A percentile compares a stretch with the other conserved stretches of the same genome.
These are phyloP conservation scores for Microsporum ferrugineum DNA, from an alignment of 2,329 filamentous ascomycete species.

Conservation along the genomic window DNA sequence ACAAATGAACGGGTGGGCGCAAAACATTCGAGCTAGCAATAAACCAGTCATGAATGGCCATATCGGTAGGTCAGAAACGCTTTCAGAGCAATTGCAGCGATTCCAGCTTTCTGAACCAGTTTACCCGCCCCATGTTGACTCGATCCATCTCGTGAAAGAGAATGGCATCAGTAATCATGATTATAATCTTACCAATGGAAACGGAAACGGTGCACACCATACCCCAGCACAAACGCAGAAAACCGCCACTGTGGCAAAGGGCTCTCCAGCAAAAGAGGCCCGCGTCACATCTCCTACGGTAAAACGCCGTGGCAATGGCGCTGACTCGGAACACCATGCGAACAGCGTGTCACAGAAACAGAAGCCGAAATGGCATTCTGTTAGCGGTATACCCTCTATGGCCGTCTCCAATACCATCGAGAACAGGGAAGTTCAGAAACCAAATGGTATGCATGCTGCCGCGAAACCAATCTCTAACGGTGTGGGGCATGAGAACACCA, in stretches of 20 bases:
- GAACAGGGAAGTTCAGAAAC: conserved; percentile 25
- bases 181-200: conserved; percentile 23
- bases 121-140: conserved; percentile 15
- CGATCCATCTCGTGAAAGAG: background rate
- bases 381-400: conserved; percentile 9
- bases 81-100: conserved; percentile 30
- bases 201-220: conserved; percentile 18
- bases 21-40: conserved; percentile 7
- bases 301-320: conserved; percentile 25
- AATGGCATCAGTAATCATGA: conserved; percentile 14
- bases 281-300: conserved; percentile 20
- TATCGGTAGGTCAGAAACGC: conserved; percentile 23
- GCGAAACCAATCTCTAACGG: conserved; percentile 11
- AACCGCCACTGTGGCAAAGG: conserved; percentile 12
- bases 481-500: conserved; percentile 12
- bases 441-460: conserved; percentile 20
- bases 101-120: conserved; percentile 29
- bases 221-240: background rate
- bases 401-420: conserved; percentile 14
- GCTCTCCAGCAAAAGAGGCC: conserved; percentile 17
- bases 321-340: conserved; percentile 22
- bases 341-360: conserved; percentile 26
- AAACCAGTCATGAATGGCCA: conserved; percentile 18
- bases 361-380: conserved; percentile 28
- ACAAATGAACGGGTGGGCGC: conserved; percentile 13